Evolutionary conservation across 176 grass and related monocot genomes (phyloP).

Genomic region (Typha latifolia): DNA sequence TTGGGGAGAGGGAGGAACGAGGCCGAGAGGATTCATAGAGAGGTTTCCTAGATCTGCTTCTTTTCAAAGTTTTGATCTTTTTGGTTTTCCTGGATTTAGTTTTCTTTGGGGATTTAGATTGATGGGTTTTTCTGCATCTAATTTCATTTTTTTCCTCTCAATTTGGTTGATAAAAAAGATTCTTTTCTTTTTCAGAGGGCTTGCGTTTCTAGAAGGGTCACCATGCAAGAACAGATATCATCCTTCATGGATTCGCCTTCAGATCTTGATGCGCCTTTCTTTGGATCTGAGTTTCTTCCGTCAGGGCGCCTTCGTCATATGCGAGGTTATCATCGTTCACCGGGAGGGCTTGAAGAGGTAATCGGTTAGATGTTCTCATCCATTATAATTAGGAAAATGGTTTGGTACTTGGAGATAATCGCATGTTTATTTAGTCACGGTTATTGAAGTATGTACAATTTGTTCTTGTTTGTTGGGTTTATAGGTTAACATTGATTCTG

Average conservation of each 20-base stretch:
- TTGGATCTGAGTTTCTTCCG: slow-evolving; percentile 23
- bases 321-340: slow-evolving; percentile 36
- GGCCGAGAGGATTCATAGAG: slow-evolving; percentile 44
- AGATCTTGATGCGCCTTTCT: slow-evolving; percentile 26
- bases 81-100: not conserved
- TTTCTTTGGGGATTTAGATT: not conserved
- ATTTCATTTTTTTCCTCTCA: slow-evolving; percentile 7
- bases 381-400: not conserved
- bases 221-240: slow-evolving; percentile 19
- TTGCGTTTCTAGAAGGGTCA: slow-evolving; percentile 32
- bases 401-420: not conserved
- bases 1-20: slow-evolving; percentile 15
- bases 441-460: no score
- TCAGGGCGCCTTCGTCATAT: slow-evolving; percentile 28
- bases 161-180: not conserved
- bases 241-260: slow-evolving; percentile 45
- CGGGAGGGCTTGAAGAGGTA: slow-evolving; percentile 53
- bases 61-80: not conserved
- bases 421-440: no score
- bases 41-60: slow-evolving; percentile 40
- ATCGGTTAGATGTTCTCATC: slow-evolving; percentile 21
- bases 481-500: no score
- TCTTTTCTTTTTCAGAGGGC: slow-evolving; percentile 17
- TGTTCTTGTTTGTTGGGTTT: no score
- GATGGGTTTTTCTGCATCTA: not conserved